Base-by-base conservation (phyloP, 768 basidiomycete genomes). In the Naematelia encephala region DNA sequence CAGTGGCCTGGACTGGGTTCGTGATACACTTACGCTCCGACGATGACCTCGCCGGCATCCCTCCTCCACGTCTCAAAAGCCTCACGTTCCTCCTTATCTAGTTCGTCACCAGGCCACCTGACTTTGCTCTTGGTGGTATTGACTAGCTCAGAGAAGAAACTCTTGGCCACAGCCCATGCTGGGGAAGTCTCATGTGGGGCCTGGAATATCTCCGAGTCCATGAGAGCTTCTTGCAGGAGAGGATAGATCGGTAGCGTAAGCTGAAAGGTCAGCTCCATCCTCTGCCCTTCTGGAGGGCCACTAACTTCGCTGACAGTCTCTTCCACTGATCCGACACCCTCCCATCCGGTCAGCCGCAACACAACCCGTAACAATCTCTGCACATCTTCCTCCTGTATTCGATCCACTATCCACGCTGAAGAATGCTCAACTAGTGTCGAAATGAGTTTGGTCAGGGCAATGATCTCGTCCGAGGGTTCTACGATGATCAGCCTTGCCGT, bases 341-440 rank as follows among this genome's bases (percentile, higher is more conserved):
- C 84, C 10, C 84, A 77, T 1, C 85, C 86, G 0, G 89, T 90
- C 61, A 88, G 87, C 16, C 85, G 82, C 19, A 96, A 77, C 50
- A 93, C 73, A 11, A 89, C 75, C 3, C 83, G 82, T 1, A 97
- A 78, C 68, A 88, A 90, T 0, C 80, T 82, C 66, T 92, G 91
- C 0, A 84, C 81, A 12, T 86, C 80, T 1, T 81, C 80, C 28
- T 67, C 69, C 51, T 56, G 81, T 54, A 93, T 82, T 65, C 88
- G 82, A 4, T 81, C 69, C 4, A 90, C 87, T 54, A 92, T 80
- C 77, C 89, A 92, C 13, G 82, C 78, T 0, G 87, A 84, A 1
- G 90, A 92, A 74, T 93, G 91, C 62, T 96, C 91, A 0, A 91
- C 88, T 0, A 94, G 77, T 0, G 88, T 87, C 0, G 84, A 83